Conservation (phyloP, 805 yeast species). For the Teunomyces funiuensis region DNA sequence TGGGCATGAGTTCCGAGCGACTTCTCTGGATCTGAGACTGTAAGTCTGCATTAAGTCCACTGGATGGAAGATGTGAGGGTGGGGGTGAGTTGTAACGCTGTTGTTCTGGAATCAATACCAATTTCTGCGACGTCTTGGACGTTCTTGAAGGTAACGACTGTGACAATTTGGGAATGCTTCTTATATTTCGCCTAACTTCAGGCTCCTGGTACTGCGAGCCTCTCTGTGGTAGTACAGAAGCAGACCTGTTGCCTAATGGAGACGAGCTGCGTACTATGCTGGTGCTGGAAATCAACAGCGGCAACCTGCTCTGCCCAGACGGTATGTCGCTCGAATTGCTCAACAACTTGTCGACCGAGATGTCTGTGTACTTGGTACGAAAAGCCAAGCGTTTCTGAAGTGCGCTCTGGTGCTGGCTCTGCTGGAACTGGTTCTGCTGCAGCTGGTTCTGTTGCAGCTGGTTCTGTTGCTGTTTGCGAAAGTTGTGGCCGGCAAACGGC, state of each 20-base stretch:
- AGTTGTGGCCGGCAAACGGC: conserved; percentile 74
- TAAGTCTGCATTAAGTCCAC: conserved; percentile 13
- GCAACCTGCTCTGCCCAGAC: conserved; percentile 61
- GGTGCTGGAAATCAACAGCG: conserved; percentile 24
- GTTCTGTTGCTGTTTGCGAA: conserved; percentile 36
- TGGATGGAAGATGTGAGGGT: conserved; percentile 10
- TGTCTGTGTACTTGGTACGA: conserved; percentile 62
- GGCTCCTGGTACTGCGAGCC: background rate
- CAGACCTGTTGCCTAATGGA: conserved; percentile 18
- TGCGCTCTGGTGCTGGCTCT: conserved; percentile 20
- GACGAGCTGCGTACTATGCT: conserved; percentile 9
- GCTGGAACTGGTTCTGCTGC: conserved; percentile 20
- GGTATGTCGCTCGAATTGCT: conserved; percentile 86
- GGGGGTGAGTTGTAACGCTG: conserved; percentile 23
- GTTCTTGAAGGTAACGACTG: conserved; percentile 69
- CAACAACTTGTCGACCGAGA: conserved; percentile 76
- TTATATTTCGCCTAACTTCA: conserved; percentile 33
- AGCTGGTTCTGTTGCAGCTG: conserved; percentile 17
- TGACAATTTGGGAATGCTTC: conserved; percentile 52
- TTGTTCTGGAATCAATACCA: conserved; percentile 80
- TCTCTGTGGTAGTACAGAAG: conserved; percentile 11
- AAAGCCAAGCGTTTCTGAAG: conserved; percentile 30
- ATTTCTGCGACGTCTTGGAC: conserved; percentile 79
- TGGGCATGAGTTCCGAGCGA: conserved; percentile 59
- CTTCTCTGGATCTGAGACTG: conserved; percentile 38